A percentile compares a stretch with the other conserved stretches of the same genome.
Conservation (phyloP, 805 yeast genomes). For the Ogataea henricii region DNA sequence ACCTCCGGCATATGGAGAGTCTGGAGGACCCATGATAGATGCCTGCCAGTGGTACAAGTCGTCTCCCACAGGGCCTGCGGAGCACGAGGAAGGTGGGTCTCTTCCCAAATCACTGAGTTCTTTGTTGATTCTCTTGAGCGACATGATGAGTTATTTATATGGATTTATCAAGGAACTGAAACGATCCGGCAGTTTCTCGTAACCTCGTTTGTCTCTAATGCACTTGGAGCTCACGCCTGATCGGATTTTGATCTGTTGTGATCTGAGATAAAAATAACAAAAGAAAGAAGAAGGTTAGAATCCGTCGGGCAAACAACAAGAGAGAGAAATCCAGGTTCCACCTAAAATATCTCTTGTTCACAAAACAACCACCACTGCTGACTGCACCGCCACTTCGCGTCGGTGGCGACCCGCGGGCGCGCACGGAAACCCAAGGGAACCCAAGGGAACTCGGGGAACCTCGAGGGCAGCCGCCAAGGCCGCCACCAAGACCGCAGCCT, state of each 20-base stretch:
- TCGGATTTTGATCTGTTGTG: neutral
- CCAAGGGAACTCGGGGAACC: too few relatives aligned
- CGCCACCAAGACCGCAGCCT: too few relatives aligned
- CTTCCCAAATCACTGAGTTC: conserved; percentile 95
- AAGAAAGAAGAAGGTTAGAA: conserved; percentile 5
- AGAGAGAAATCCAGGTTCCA: conserved; percentile 6
- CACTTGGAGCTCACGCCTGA: conserved; percentile 2
- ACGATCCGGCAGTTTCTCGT: conserved; percentile 6
- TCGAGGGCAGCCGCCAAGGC: too few relatives aligned
- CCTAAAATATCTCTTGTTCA: conserved; percentile 5
- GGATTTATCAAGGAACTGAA: neutral
- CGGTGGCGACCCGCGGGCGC: neutral
- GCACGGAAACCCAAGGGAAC: too few relatives aligned
- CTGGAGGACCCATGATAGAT: conserved; percentile 98
- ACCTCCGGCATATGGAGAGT: conserved; percentile 80
- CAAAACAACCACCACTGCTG: neutral
- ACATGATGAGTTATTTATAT: conserved; percentile 49
- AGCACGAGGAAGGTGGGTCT: conserved; percentile 98
- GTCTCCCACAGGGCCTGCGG: conserved; percentile 98
- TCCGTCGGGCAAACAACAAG: conserved; percentile 6
- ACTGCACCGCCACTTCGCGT: conserved; percentile 6
- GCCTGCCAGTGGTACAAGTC: conserved; percentile 99
- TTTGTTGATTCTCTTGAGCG: conserved; percentile 92
- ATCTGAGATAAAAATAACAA: conserved; percentile 1
- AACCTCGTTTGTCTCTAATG: neutral